Conservation (phyloP, 2,329 filamentous ascomycete genomes). For the Didymella keratinophila region DNA sequence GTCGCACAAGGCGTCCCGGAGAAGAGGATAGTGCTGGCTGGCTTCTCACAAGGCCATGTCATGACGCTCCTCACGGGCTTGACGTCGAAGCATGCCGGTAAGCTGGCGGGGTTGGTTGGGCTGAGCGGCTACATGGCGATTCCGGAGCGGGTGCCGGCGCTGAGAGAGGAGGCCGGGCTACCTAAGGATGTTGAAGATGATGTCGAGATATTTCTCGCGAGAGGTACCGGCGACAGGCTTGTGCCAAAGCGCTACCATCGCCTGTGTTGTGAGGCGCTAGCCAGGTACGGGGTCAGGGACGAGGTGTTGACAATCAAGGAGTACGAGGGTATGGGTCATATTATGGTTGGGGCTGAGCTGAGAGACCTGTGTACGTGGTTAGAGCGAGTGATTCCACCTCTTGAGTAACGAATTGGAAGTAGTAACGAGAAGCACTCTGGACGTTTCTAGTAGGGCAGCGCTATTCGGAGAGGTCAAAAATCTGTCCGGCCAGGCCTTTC, state of each 20-base stretch:
- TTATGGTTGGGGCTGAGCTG: slow-evolving; percentile 53
- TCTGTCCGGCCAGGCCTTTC: too few relatives aligned
- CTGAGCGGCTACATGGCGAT: slow-evolving; percentile 60
- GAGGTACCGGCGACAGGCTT: slow-evolving; percentile 58
- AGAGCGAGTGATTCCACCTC: slow-evolving; percentile 51
- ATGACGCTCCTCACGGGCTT: slow-evolving; percentile 56
- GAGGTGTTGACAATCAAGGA: slow-evolving; percentile 53
- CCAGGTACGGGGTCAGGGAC: slow-evolving; percentile 51
- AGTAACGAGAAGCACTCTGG: background rate
- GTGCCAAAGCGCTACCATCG: slow-evolving; percentile 56
- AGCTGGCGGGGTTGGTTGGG: slow-evolving; percentile 53
- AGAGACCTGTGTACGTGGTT: slow-evolving; percentile 57
- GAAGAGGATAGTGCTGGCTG: slow-evolving; percentile 56
- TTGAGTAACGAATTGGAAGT: slow-evolving; percentile 17
- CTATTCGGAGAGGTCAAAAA: too few relatives aligned
- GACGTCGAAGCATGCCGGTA: slow-evolving; percentile 52
- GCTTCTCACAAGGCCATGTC: slow-evolving; percentile 59
- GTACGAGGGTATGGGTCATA: slow-evolving; percentile 60
- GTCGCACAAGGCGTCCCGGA: slow-evolving; percentile 52
- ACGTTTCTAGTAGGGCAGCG: too few relatives aligned
- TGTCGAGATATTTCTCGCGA: slow-evolving; percentile 56
- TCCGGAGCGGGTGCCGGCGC: slow-evolving; percentile 47
- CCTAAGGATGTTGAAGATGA: slow-evolving; percentile 43
- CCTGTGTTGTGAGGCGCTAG: slow-evolving; percentile 53
- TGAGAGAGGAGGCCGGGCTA: slow-evolving; percentile 51